Base-by-base conservation (phyloP, 768 basidiomycete species). In the Panaeolus papilionaceus region DNA sequence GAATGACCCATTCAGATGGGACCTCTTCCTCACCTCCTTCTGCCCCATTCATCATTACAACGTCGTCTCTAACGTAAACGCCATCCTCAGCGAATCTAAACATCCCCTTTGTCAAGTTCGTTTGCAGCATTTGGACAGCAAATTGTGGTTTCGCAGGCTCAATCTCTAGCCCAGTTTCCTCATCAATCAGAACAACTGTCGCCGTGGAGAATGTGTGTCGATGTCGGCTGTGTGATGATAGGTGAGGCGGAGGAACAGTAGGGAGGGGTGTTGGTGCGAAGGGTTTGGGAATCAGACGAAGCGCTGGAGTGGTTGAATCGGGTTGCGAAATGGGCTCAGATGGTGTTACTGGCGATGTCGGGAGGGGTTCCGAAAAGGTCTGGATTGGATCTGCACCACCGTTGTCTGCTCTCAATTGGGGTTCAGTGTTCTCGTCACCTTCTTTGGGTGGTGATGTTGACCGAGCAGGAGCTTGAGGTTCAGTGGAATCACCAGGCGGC, bases 61-160 rank as follows among this genome's bases (percentile, higher is more conserved):
- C 62, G 12, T 69, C 69, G 37, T 81, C 79, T 23, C 71, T 71
- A 0, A 82, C 78, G 64, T 75, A 77, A 39, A 83, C 76, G 10
- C 81, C 81, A 47, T 82, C 81, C 23, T 75, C 66, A 51, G 77
- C 73, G 68, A 83, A 83, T 66, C 78, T 71, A 64, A 82, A 79
- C 81, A 81, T 80, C 4, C 73, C 72, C 66, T 74, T 74, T 2
- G 73, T 74, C 11, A 83, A 70, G 42, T 78, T 76, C 18, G 78
- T 75, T 68, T 81, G 81, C 37, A 83, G 70, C 37, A 81, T 78
- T 66, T 81, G 82, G 33, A 81, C 73, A 63, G 74, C 66, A 65
- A 69, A 71, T 51, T 74, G 68, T 38, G 72, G 74, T 14, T 70
- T 68, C 5, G 66, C 67, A n/a, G 67, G 68, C 11, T 68, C 72